A percentile compares a stretch with the other conserved stretches of the same genome.
phyloP scores from a whole-genome alignment of 2,329 filamentous ascomycete species.

The Grosmannia serpens region DNA sequence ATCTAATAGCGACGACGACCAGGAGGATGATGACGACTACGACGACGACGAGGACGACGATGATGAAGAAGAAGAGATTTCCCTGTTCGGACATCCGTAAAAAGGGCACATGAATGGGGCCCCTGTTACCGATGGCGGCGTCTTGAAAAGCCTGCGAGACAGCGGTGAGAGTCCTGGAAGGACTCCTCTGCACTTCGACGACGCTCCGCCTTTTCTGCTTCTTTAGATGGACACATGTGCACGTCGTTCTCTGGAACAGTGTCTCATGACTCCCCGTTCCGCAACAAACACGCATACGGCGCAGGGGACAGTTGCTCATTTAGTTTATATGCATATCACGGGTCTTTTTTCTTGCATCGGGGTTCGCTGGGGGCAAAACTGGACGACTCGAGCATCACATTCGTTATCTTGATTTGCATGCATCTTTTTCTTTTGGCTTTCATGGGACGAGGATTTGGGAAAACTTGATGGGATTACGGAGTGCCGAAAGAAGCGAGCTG shows the following conservation, averaged over 20 bases:
- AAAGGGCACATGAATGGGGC: neutral
- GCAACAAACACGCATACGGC: neutral
- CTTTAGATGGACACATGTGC: neutral
- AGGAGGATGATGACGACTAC: conserved; percentile 32
- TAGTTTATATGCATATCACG: neutral
- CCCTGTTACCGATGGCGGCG: neutral
- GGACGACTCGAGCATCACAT: neutral
- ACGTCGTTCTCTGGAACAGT: neutral
- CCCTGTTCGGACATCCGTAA: conserved; percentile 38
- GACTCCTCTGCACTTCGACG: neutral
- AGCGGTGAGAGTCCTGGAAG: neutral
- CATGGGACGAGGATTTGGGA: neutral
- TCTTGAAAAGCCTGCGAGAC: neutral
- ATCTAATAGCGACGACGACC: conserved; percentile 26
- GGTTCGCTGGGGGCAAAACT: neutral
- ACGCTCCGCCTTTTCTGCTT: neutral
- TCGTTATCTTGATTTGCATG: neutral
- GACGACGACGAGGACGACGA: conserved; percentile 38
- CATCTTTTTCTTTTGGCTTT: neutral
- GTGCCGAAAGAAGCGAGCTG: neutral
- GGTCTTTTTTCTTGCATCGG: neutral
- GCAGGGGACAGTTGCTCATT: neutral
- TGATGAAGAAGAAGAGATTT: conserved; percentile 38
- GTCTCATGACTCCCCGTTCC: neutral
- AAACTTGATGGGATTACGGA: neutral